Base-by-base conservation (phyloP, 2,329 filamentous ascomycete genomes). In the Raffaelea ambrosiae region DNA sequence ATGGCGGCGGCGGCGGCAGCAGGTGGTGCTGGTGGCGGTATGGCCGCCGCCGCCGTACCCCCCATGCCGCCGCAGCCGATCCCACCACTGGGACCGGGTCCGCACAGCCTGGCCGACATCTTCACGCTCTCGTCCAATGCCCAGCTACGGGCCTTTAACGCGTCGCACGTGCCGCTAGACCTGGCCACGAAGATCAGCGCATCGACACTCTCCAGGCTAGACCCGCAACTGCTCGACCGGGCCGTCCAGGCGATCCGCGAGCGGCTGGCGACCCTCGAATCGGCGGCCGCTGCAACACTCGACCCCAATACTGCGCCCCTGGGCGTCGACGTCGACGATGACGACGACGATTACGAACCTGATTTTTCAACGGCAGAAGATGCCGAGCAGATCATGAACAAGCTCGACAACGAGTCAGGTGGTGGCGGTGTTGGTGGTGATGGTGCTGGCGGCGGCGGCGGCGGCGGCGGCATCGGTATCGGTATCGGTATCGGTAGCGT, bases 301-400 rank as follows among this genome's bases (percentile, higher is more conserved):
- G 78, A 79, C 52, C 70, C 79, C 8, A 76, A 79, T 47, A 83
- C 79, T 2, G 71, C 76, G 14, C 77, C 76, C 1, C 63, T 83
- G 2, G 79, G 77, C 22, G 81, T 86, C 3, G 81, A 85, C 7
- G 26, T n/a, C n/a, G 82, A 84, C 9, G 89, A 95, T 39, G 90
- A 95, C 54, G 64, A 59, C 40, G 88, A 95, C 56, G 88, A 95
- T 57, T 96, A 96, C 59, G 91, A 96, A 58, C 90, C 91, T 0
- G 86, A 94, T 59, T 89, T 88, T 56, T 81, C 84, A 50, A 77
- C 84, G 9, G 79, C 81, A 33, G 88, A 94, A 62, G 82, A 88
- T 54, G 79, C 79, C 1, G 85, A 89, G 58, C 86, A 91, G 59
- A 82, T 88, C 29, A 66, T 84, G 43, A 87, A 91, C 63, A 86